Evolutionary conservation across 768 basidiomycete species (phyloP).

Genomic region (Xerocomus spinulosus): DNA sequence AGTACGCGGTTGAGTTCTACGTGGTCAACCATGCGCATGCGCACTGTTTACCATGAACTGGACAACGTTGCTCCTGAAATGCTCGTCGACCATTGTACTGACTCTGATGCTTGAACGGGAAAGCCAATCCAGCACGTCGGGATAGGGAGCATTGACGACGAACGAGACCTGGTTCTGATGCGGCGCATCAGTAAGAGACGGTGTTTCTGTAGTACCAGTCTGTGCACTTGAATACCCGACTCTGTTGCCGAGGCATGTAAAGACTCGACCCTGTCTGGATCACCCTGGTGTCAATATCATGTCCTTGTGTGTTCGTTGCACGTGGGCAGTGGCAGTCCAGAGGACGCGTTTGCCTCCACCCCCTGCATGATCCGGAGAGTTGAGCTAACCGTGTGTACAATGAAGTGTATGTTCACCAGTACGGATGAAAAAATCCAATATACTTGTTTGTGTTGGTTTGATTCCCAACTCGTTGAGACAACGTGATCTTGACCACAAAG

Average conservation of each 20-base stretch:
- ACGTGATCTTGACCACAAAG: conserved; percentile 19
- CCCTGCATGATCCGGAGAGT: conserved; percentile 74
- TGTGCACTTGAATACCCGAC: conserved; percentile 59
- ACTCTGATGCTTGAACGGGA: conserved; percentile 76
- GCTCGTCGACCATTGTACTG: conserved; percentile 97
- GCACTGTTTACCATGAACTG: conserved; percentile 81
- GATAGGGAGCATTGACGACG: conserved; percentile 77
- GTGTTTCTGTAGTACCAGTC: not conserved
- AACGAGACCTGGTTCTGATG: conserved; percentile 67
- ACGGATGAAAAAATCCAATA: conserved; percentile 92
- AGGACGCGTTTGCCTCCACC: conserved; percentile 96
- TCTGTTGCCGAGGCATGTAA: conserved; percentile 57
- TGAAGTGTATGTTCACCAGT: conserved; percentile 59
- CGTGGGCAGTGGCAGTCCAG: conserved; percentile 80
- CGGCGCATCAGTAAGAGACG: conserved; percentile 4
- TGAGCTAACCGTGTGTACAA: conserved; percentile 23
- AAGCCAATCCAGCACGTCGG: conserved; percentile 65
- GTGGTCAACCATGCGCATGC: not conserved
- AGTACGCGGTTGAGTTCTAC: conserved; percentile 8
- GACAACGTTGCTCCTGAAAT: conserved; percentile 97
- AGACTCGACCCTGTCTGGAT: conserved; percentile 61
- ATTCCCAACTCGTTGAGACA: conserved; percentile 17
- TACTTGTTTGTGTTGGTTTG: conserved; percentile 29
- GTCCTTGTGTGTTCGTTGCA: conserved; percentile 64
- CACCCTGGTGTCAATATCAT: conserved; percentile 73